Evolutionary conservation across 1,284 basidiomycete species (phyloP).

Genomic region (Papiliotrema nemorosa): DNA sequence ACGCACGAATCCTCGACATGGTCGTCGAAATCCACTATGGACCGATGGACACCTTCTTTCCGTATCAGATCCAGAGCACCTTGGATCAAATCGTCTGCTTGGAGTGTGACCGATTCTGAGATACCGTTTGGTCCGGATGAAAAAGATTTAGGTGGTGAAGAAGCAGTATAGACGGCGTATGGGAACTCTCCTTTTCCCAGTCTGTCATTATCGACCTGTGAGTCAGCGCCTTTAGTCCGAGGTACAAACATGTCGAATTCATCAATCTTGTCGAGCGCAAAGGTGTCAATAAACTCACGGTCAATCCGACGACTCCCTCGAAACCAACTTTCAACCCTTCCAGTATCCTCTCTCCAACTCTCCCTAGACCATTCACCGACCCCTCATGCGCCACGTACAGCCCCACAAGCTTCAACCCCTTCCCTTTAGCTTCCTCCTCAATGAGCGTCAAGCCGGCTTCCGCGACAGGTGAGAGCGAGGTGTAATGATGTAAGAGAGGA

Average conservation of each 20-base stretch:
- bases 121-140: neutral
- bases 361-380: constrained; percentile 13
- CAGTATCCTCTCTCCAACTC: constrained; percentile 14
- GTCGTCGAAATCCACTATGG: constrained; percentile 42
- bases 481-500: constrained; percentile 49
- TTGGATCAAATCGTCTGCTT: neutral
- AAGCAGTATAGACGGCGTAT: neutral
- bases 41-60: constrained; percentile 10
- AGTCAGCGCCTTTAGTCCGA: neutral
- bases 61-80: constrained; percentile 23
- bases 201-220: constrained; percentile 1
- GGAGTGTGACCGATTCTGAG: neutral
- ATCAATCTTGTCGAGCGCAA: too few relatives aligned
- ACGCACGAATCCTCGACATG: constrained; percentile 42
- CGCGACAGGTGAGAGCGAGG: constrained; percentile 39
- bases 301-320: constrained; percentile 18
- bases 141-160: neutral
- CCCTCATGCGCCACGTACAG: constrained; percentile 44
- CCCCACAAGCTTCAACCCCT: constrained; percentile 32
- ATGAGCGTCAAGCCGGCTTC: constrained; percentile 46
- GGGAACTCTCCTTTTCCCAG: neutral
- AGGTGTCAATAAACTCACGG: constrained; percentile 31
- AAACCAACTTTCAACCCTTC: constrained; percentile 9
- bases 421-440: constrained; percentile 14
- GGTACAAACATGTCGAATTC: neutral